Evolutionary conservation across 441 rosid genomes (phyloP).

Genomic region (Raphanus hybrid): DNA sequence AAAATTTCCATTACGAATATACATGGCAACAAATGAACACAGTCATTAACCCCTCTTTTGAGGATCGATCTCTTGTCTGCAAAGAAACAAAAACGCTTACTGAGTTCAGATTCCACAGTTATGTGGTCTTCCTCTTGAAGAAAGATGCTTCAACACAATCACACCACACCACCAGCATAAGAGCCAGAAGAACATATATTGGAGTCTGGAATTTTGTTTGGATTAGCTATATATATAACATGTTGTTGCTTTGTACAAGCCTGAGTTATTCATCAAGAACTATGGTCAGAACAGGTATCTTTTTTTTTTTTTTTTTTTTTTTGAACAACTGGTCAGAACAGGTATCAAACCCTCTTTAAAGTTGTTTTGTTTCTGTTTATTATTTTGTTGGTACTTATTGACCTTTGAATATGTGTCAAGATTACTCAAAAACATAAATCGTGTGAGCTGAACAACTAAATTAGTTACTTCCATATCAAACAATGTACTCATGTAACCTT

Average conservation of each 20-base stretch:
- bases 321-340: neutral
- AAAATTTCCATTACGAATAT: no score
- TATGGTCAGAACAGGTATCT: neutral
- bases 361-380: neutral
- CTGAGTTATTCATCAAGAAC: conserved; percentile 2
- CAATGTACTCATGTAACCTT: neutral
- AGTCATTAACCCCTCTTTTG: no score
- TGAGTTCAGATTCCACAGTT: neutral
- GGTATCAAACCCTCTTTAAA: neutral
- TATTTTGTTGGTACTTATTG: neutral
- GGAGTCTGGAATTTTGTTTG: neutral
- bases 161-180: neutral
- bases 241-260: neutral
- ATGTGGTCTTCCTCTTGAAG: conserved; percentile 5
- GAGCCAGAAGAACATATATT: neutral
- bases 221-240: neutral
- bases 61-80: no score
- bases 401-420: no score
- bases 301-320: no score
- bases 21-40: no score
- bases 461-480: neutral
- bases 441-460: neutral
- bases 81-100: no score
- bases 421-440: neutral
- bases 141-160: neutral